phyloP scores from a whole-genome alignment of 352 stramenopile species.

The Pythium aquatile region DNA sequence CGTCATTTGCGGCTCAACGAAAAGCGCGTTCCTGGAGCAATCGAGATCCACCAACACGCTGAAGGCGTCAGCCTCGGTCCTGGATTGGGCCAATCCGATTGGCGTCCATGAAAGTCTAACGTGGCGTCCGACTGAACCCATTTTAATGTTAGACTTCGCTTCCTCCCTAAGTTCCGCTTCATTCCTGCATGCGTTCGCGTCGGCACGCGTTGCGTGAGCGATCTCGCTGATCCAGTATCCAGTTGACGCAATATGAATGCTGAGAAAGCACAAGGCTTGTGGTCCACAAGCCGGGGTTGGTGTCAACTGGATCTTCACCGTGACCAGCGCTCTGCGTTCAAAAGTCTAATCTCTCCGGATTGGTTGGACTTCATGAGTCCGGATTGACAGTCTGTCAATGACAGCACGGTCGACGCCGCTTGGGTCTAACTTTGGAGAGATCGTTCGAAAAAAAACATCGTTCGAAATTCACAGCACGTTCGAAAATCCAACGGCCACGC shows the following conservation, averaged over 20 bases:
- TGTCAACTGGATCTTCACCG: not conserved
- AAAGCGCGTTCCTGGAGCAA: not conserved
- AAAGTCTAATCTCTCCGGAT: no score
- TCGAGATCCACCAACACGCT: conserved; percentile 4
- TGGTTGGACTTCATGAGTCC: no score
- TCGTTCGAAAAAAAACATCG: not conserved
- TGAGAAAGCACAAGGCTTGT: not conserved
- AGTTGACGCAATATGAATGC: not conserved
- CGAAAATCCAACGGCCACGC: not conserved
- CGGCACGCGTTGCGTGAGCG: not conserved
- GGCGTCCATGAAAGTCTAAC: not conserved
- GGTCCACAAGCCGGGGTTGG: no score
- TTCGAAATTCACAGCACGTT: not conserved
- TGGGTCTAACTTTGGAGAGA: not conserved
- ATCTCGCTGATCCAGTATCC: not conserved
- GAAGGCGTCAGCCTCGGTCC: not conserved
- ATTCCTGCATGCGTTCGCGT: not conserved
- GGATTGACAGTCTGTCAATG: no score
- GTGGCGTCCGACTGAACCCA: not conserved
- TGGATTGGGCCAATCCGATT: not conserved
- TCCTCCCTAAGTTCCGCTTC: not conserved
- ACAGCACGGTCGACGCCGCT: no score
- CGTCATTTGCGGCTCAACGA: not conserved
- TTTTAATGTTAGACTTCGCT: not conserved
- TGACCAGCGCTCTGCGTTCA: not conserved